Conservation (phyloP, 139 green algal species). For the Raphidocelis subcapitata region DNA sequence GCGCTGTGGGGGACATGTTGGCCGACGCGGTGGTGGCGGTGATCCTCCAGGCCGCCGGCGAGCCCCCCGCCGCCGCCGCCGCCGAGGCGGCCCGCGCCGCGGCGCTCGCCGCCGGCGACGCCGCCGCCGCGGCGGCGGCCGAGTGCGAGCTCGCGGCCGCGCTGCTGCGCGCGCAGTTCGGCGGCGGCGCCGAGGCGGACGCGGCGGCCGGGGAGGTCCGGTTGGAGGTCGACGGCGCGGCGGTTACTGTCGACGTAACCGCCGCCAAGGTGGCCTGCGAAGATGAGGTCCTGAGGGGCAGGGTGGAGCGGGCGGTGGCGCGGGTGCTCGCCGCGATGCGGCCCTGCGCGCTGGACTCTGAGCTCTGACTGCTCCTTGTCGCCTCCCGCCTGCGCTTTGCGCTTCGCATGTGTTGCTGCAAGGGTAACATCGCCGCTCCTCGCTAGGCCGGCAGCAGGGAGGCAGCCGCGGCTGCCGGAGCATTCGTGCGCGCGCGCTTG, state of each 20-base stretch:
- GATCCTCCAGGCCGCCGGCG: slow-evolving; percentile 66
- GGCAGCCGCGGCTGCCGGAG: too few relatives aligned
- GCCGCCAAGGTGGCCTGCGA: slow-evolving; percentile 64
- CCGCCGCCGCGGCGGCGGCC: slow-evolving; percentile 35
- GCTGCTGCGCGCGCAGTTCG: slow-evolving; percentile 78
- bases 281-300: slow-evolving; percentile 45
- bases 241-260: slow-evolving; percentile 18
- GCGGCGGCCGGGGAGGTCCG: slow-evolving; percentile 3
- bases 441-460: too few relatives aligned
- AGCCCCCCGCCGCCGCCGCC: slow-evolving; percentile 42
- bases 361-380: slow-evolving; percentile 15
- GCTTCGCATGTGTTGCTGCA: too few relatives aligned
- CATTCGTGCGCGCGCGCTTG: too few relatives aligned
- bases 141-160: slow-evolving; percentile 65
- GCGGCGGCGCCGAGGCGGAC: slow-evolving; percentile 48
- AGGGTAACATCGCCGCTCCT: too few relatives aligned
- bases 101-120: slow-evolving; percentile 39
- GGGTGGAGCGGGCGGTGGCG: slow-evolving; percentile 58
- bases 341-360: slow-evolving; percentile 26
- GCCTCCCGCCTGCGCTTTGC: too few relatives aligned
- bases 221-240: slow-evolving; percentile 10
- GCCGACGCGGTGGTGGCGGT: slow-evolving; percentile 92
- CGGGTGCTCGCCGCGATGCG: slow-evolving; percentile 62
- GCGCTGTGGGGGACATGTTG: slow-evolving; percentile 82
- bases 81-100: slow-evolving; percentile 43